A percentile compares a stretch with the other conserved stretches of the same genome.
These are phyloP conservation scores for Melaleuca alternifolia DNA, from an alignment of 345 rosid species.

Conservation along the genomic window DNA sequence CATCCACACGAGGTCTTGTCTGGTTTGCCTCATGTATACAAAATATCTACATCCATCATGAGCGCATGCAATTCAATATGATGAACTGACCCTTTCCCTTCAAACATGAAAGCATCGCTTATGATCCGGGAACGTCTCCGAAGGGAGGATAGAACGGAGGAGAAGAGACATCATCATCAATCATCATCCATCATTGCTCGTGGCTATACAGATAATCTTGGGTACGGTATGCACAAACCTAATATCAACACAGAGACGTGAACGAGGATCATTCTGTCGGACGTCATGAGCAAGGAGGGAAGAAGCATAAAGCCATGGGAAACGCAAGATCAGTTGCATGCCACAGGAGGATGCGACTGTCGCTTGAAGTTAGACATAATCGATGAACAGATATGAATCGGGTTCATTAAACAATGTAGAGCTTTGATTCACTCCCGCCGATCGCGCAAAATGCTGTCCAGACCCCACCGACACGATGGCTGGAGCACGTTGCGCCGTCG, in stretches of 20 bases:
- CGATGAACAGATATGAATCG: background rate
- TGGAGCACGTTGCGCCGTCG: background rate
- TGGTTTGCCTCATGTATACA: background rate
- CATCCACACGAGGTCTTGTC: background rate
- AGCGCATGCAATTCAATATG: background rate
- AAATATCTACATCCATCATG: background rate
- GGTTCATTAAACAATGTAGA: background rate
- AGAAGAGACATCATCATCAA: background rate
- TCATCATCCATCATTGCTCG: background rate
- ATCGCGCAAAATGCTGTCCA: background rate
- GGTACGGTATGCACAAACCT: background rate
- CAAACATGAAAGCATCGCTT: too few species aligned
- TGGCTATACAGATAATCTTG: background rate
- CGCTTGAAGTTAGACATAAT: background rate
- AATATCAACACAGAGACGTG: background rate
- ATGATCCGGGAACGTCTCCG: too few species aligned
- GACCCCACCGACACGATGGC: background rate
- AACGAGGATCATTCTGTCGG: background rate
- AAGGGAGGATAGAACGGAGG: too few species aligned
- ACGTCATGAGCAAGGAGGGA: background rate
- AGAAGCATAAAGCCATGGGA: background rate
- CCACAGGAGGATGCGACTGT: background rate
- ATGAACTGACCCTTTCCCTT: background rate
- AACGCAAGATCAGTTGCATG: background rate
- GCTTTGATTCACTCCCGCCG: background rate